Conservation (phyloP, 192 early-diverging fungal genomes). For the Backusella circina region DNA sequence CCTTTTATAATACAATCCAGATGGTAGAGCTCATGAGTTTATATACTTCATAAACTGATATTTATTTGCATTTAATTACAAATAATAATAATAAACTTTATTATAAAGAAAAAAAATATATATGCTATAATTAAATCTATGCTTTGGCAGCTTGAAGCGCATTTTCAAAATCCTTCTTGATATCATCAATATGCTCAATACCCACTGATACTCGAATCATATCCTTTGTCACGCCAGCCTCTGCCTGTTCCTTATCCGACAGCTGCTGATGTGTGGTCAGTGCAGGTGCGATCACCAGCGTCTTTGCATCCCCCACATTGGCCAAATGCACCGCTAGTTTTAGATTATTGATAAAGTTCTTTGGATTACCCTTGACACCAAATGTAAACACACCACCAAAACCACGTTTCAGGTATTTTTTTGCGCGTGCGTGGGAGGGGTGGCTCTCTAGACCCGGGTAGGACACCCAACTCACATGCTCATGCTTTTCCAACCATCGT, state of each 20-base stretch:
- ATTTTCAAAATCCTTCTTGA: slow-evolving; percentile 57
- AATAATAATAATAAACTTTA: no score
- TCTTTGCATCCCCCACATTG: slow-evolving; percentile 90
- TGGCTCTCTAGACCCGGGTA: slow-evolving; percentile 84
- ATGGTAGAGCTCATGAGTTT: no score
- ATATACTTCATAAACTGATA: no score
- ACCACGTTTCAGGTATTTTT: slow-evolving; percentile 73
- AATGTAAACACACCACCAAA: slow-evolving; percentile 86
- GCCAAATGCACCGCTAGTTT: slow-evolving; percentile 84
- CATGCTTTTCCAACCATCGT: slow-evolving; percentile 67
- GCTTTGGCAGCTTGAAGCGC: slow-evolving; percentile 42
- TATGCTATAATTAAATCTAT: no score
- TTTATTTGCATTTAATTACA: no score
- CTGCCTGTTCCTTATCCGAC: slow-evolving; percentile 69
- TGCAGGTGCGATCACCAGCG: slow-evolving; percentile 81
- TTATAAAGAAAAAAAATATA: no score
- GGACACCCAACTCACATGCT: slow-evolving; percentile 81
- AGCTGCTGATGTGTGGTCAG: slow-evolving; percentile 87
- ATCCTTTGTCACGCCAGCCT: slow-evolving; percentile 75
- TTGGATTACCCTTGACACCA: slow-evolving; percentile 50
- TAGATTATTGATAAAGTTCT: slow-evolving; percentile 68
- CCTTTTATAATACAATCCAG: no score
- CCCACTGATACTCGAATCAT: slow-evolving; percentile 82
- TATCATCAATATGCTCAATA: slow-evolving; percentile 72
- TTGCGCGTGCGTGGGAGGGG: slow-evolving; percentile 75